Base-by-base conservation (phyloP, 2,329 filamentous ascomycete genomes). In the Cercospora nicotianae region DNA sequence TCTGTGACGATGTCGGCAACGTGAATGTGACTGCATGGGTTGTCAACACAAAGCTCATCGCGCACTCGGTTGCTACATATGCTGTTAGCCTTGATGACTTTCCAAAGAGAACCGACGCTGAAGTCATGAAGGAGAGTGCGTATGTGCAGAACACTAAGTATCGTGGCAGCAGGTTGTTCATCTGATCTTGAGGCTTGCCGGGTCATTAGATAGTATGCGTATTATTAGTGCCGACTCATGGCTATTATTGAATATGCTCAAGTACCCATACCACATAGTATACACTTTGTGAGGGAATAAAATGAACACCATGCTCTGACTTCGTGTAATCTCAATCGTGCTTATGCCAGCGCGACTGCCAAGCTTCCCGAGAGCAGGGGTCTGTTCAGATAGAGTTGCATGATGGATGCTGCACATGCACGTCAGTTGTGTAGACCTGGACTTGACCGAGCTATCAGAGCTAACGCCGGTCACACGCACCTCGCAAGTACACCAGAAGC, bases 11-110 rank as follows among this genome's bases (percentile, higher is more conserved):
- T n/a, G 70, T 79, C 2, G 75, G 74, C 42, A 81, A 81, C 70
- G 78, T 89, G 69, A 86, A 89, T 71, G 76, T 80, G 51, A 81
- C 82, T 5, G 85, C 85, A 7, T 87, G 85, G 80, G 81, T 85
- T 67, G 77, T 84, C 69, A 87, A 87, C 74, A 81, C 83, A 6
- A 82, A 84, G 77, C 85, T 82, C 60, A 89, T 93, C 72, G 90
- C 91, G 2, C 89, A 91, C 78, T 89, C 88, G 0, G 87, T 92
- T n/a, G 90, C 89, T 1, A 89, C 87, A 0, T 92, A 87, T 73
- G 90, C 89, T 10, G 76, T 81, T 3, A 90, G 88, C 0, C 88
- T 91, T 70, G 82, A 90, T 4, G 87, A 84, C 9, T 90, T 91
- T 79, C 72, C 73, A 4, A 70, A 74, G 67, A 60, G 72, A 28